Evolutionary conservation across 208 protist species (phyloP), one percentile per base, ranked within the genome.

Genomic region (Trypanosoma rangeli): DNA sequence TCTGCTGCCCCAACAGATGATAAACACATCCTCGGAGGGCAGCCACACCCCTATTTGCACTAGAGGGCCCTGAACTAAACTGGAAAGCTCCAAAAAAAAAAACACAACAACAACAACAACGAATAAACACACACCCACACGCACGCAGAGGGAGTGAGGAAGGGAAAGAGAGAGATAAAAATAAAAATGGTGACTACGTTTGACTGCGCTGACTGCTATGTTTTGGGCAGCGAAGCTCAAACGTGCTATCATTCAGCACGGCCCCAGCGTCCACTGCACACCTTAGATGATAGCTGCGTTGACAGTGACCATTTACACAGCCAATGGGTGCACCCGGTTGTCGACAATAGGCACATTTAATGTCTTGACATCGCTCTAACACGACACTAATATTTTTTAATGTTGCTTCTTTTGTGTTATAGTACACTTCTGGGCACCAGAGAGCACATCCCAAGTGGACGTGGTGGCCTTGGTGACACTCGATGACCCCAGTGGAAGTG

Each of bases 401-500:
- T 24, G 13, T 29, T 16, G 44, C 58, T 20, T 61, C 26, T 18
- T 56, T 15, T n/a, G n/a, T 52, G 39, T 90, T 74, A 70, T 79
- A 86, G 70, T 77, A 94, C 20, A 94, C 87, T 64, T 91, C 85
- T 61, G 87, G 83, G 48, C 80, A 87, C 88, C 88, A 94, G 16
- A 94, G 68, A 0, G 88, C 88, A 58, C 88, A 94, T 8, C 59
- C 64, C 24, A 76, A 64, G 71, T 93, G 87, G 55, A 83, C 13
- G 52, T 73, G 33, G n/a, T 67, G 24, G 28, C 53, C 68, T 52
- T 52, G 22, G 29, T 73, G 53, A 10, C 18, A 44, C 3, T 59
- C 28, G 29, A 73, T 16, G 28, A 22, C 35, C 22, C 68, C 68
- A 54, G 18, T 49, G 29, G 26, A 5, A 10, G 39, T 42, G 26